Percentiles rank a stretch among this genome's conserved stretches.
Evolutionary conservation across 441 rosid genomes (phyloP).

Genomic region (Populus hybrid): DNA sequence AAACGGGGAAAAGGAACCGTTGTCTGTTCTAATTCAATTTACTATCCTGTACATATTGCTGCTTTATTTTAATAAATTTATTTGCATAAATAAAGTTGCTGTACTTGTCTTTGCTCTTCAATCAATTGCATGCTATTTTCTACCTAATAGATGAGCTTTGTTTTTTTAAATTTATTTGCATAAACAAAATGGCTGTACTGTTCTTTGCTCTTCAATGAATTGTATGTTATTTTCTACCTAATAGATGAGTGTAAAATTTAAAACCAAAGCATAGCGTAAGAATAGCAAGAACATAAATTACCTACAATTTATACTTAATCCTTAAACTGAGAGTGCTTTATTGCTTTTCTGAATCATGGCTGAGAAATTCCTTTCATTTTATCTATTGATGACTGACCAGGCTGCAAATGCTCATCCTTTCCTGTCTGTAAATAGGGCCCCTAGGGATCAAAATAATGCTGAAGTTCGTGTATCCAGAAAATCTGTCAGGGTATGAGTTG

Average conservation of each 20-base stretch:
- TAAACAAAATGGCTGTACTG: background rate
- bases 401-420: slow-evolving; percentile 2
- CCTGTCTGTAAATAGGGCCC: slow-evolving; percentile 22
- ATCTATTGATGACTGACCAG: background rate
- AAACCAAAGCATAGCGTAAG: background rate
- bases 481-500: slow-evolving; percentile 42
- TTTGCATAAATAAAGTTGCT: background rate
- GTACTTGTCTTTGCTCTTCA: background rate
- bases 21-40: background rate
- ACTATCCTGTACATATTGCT: background rate
- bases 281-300: background rate
- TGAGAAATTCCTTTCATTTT: background rate
- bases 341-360: background rate
- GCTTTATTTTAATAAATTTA: background rate
- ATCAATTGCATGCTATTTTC: background rate
- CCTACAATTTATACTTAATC: background rate
- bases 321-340: background rate
- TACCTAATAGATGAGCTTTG: background rate
- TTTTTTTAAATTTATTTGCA: background rate
- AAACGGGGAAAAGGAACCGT: too few relatives aligned
- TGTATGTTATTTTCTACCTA: too few relatives aligned
- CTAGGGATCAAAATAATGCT: slow-evolving; percentile 19
- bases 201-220: background rate
- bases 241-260: background rate
- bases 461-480: slow-evolving; percentile 32